Conservation (phyloP, 2,329 filamentous ascomycete species). For the Cryoendolithus antarcticus region DNA sequence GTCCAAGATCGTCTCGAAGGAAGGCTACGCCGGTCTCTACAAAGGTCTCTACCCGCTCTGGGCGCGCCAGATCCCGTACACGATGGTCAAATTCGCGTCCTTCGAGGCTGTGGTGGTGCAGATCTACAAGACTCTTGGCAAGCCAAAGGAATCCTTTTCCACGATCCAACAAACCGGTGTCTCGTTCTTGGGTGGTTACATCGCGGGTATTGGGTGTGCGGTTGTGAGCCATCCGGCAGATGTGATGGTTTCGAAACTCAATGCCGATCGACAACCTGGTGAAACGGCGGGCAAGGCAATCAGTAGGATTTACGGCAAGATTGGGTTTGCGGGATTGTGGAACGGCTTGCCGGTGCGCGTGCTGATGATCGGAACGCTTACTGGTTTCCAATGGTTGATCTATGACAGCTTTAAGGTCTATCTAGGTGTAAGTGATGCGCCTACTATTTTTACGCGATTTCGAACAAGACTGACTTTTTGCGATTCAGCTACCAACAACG, state of each 20-base stretch:
- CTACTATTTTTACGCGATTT: too few species aligned
- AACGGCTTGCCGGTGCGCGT: conserved; percentile 48
- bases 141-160: conserved; percentile 65
- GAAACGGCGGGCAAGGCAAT: conserved; percentile 70
- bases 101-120: conserved; percentile 81
- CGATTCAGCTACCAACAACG: too few species aligned
- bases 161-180: conserved; percentile 75
- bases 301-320: conserved; percentile 70
- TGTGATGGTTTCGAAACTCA: conserved; percentile 88
- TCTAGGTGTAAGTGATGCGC: conserved; percentile 25
- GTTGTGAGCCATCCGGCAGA: conserved; percentile 37
- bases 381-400: conserved; percentile 82
- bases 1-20: conserved; percentile 54
- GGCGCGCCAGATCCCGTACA: conserved; percentile 74
- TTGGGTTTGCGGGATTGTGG: conserved; percentile 56
- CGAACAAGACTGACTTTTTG: too few species aligned
- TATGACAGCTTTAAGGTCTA: conserved; percentile 42
- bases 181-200: conserved; percentile 70
- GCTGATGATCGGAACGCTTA: conserved; percentile 43
- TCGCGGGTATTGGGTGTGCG: conserved; percentile 80
- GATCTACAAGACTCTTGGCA: conserved; percentile 69
- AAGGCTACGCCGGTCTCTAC: conserved; percentile 63
- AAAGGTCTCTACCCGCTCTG: conserved; percentile 85
- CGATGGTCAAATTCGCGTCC: conserved; percentile 67
- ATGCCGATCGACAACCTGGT: conserved; percentile 61